These are phyloP conservation scores for Mycena olivaceomarginata DNA, from an alignment of 768 basidiomycete genomes.

Conservation along the genomic window DNA sequence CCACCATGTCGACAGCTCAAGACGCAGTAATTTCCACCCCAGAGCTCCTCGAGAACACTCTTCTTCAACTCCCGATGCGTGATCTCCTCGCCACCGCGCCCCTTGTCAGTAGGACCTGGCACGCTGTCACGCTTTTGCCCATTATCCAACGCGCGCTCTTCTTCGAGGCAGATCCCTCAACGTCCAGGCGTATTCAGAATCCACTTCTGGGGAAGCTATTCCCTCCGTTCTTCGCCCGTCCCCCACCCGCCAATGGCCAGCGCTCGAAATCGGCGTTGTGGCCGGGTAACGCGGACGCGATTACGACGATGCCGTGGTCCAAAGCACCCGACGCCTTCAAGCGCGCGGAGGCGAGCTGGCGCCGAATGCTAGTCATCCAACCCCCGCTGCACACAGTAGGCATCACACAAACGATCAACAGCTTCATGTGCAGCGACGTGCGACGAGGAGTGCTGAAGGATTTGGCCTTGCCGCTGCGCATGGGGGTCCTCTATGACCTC, in stretches of 20 bases:
- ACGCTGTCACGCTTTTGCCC: background rate
- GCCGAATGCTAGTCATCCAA: background rate
- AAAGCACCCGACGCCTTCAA: background rate
- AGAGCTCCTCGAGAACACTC: background rate
- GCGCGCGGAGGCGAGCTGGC: background rate
- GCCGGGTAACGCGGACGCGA: slow-evolving; percentile 2
- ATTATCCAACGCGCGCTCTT: background rate
- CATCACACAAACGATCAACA: slow-evolving; percentile 3
- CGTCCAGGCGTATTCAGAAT: background rate
- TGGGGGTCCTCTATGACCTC: background rate
- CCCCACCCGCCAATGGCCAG: background rate
- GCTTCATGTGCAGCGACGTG: background rate
- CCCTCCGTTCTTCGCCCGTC: background rate
- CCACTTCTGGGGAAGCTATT: background rate
- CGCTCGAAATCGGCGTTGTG: background rate
- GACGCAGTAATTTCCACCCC: background rate
- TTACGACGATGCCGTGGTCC: slow-evolving; percentile 4
- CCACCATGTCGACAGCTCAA: too few species aligned
- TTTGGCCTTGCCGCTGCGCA: background rate
- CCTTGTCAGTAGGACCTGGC: background rate
- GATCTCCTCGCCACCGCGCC: background rate
- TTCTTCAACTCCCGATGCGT: background rate
- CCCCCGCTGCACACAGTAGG: background rate
- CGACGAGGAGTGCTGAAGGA: slow-evolving; percentile 1
- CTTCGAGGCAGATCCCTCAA: background rate